Conservation (phyloP, 768 basidiomycete species). For the Pleurotus sapidus region DNA sequence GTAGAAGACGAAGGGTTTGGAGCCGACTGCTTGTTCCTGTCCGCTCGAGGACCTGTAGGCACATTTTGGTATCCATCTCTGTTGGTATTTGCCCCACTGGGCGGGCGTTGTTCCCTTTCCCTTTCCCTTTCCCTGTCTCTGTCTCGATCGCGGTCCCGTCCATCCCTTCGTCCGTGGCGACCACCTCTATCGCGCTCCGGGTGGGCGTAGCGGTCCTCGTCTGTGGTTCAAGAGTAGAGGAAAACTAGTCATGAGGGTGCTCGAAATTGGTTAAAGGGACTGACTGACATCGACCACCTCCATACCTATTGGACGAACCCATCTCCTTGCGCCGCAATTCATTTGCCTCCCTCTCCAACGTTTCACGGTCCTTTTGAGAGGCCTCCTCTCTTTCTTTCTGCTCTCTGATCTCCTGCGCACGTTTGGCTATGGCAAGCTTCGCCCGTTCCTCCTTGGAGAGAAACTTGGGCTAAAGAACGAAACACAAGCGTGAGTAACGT, state of each 20-base stretch:
- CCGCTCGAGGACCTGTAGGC: slow-evolving; percentile 84
- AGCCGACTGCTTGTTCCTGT: slow-evolving; percentile 46
- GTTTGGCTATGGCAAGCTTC: slow-evolving; percentile 82
- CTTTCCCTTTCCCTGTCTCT: no score
- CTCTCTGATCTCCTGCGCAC: slow-evolving; percentile 77
- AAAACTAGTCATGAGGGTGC: slow-evolving; percentile 12
- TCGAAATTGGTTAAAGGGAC: slow-evolving; percentile 9
- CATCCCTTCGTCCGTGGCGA: slow-evolving; percentile 37
- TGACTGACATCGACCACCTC: slow-evolving; percentile 34
- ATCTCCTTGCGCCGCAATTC: slow-evolving; percentile 55
- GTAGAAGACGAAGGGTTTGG: slow-evolving; percentile 26
- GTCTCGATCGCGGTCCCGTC: slow-evolving; percentile 30
- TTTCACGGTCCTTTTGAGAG: slow-evolving; percentile 58
- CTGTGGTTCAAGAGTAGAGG: slow-evolving; percentile 26
- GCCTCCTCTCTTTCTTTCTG: slow-evolving; percentile 67
- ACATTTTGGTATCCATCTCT: slow-evolving; percentile 60
- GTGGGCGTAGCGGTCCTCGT: slow-evolving; percentile 51
- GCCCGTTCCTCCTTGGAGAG: slow-evolving; percentile 91
- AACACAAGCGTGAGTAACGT: slow-evolving; percentile 9
- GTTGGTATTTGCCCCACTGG: slow-evolving; percentile 22
- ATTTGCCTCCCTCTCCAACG: slow-evolving; percentile 75
- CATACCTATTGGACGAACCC: slow-evolving; percentile 39
- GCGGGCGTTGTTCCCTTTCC: slow-evolving; percentile 30
- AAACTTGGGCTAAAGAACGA: slow-evolving; percentile 76
- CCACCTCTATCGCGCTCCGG: slow-evolving; percentile 46